Evolutionary conservation across 73 alveolate species (phyloP), one percentile per base, ranked within the genome.

Genomic region (Paramecium biaurelia): DNA sequence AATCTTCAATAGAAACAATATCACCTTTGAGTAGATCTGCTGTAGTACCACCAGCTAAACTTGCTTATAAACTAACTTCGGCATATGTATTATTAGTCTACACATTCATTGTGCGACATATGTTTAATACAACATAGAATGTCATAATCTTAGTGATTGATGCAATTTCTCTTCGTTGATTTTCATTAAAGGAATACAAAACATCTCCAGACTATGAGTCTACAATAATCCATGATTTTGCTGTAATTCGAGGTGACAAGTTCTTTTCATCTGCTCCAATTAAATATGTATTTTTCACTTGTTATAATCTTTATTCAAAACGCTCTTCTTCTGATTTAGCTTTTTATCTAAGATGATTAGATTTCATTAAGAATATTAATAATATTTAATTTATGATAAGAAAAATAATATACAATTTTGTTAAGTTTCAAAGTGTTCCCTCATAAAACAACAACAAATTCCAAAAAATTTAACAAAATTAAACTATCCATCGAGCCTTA

Each of bases 111-210:
- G 95, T 93, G 49, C 94, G 84, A 20, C 94, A 90, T 32, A 97
- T 58, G 76, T 94, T 53, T 4, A 93, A 47, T 8, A 93, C 95
- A 2, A 94, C 95, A 74, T 84, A 96, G 59, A 93, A 93, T 18
- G 99, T 97, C 98, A 97, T 97, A 1, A 97, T 95, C 86, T 97
- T 97, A 2, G 99, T 97, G 1, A 97, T 85, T 20, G 97, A 87
- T 85, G 99, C 99, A 4, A 97, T 96, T 76, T 97, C 99, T 42
- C 98, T 85, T 4, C 93, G 28, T 59, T 85, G 93, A 84, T 95
- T 93, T 38, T 92, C 95, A 72, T 95, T 92, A 63, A 92, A 92
- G 23, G 96, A 95, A 45, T 84, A 94, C 6, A 95, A 76, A 37
- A 95, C 79, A 14, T 95, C 98, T 14, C 98, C 97, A 15, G 96